These are phyloP conservation scores for Clathrus columnatus DNA, from an alignment of 768 basidiomycete species.

Conservation along the genomic window DNA sequence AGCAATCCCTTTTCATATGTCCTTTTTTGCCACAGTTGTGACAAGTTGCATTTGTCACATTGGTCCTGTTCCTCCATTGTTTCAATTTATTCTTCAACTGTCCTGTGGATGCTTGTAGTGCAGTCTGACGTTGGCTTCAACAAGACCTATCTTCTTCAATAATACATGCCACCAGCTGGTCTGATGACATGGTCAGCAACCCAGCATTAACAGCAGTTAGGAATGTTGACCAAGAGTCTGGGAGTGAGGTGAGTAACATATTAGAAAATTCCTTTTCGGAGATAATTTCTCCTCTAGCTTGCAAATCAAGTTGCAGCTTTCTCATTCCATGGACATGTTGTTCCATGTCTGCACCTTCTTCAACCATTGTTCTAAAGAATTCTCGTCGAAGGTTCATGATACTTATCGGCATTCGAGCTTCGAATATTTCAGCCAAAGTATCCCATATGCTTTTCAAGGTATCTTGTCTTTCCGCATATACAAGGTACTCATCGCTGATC, in stretches of 20 bases:
- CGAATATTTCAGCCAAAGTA: constrained; percentile 22
- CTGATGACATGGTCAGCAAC: constrained; percentile 13
- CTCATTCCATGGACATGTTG: constrained; percentile 24
- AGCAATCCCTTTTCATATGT: constrained; percentile 15
- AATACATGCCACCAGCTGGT: not conserved
- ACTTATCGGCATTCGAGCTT: constrained; percentile 21
- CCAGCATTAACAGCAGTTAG: constrained; percentile 17
- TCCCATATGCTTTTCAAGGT: constrained; percentile 24
- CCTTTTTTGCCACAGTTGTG: constrained; percentile 15
- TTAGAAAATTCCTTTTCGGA: constrained; percentile 24
- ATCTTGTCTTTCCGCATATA: constrained; percentile 20
- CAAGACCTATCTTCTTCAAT: not conserved
- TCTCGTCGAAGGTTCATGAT: constrained; percentile 21
- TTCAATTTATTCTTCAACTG: no score
- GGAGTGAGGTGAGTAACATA: constrained; percentile 25
- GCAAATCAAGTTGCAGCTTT: constrained; percentile 18
- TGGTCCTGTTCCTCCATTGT: no score
- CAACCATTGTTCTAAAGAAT: constrained; percentile 20
- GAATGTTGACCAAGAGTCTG: constrained; percentile 27
- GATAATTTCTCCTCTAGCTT: constrained; percentile 17
- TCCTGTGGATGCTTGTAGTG: not conserved
- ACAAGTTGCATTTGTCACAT: constrained; percentile 3
- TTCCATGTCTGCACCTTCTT: constrained; percentile 24
- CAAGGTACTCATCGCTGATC: constrained; percentile 22
- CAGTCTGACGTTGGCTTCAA: not conserved